Conservation (phyloP, 176 grass and related monocot species). For the Panicum miliaceum region DNA sequence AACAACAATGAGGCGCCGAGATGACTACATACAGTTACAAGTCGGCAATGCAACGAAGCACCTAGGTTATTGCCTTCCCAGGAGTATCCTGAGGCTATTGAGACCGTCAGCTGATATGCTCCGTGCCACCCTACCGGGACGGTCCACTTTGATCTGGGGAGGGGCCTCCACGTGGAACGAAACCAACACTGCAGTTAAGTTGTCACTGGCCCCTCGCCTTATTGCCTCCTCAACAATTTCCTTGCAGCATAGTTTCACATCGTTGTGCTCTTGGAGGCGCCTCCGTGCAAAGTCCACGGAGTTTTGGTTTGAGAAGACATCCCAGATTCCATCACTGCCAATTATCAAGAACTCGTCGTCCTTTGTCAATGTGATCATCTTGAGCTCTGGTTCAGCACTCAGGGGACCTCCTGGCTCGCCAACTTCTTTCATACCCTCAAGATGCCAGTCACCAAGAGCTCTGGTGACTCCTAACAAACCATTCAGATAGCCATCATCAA, state of each 20-base stretch:
- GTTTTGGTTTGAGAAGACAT: conserved; percentile 88
- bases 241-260: conserved; percentile 76
- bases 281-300: conserved; percentile 70
- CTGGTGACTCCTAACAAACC: conserved; percentile 76
- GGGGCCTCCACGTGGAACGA: conserved; percentile 72
- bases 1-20: conserved; percentile 32
- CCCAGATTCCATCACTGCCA: conserved; percentile 89
- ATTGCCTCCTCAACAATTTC: conserved; percentile 82
- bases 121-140: conserved; percentile 46
- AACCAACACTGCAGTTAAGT: conserved; percentile 63
- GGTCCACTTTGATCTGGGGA: conserved; percentile 20
- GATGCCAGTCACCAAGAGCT: conserved; percentile 89
- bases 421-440: conserved; percentile 79
- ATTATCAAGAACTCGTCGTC: conserved; percentile 92
- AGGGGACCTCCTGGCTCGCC: conserved; percentile 51
- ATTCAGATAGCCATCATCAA: conserved; percentile 89
- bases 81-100: conserved; percentile 62
- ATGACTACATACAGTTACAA: conserved; percentile 46
- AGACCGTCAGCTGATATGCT: conserved; percentile 86
- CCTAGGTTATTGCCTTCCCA: conserved; percentile 43
- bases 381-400: conserved; percentile 90
- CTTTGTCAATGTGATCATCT: conserved; percentile 68
- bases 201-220: conserved; percentile 57
- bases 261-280: conserved; percentile 83
- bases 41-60: conserved; percentile 20